Conservation (phyloP, 352 stramenopile genomes). For the Phytopythium boreale region DNA sequence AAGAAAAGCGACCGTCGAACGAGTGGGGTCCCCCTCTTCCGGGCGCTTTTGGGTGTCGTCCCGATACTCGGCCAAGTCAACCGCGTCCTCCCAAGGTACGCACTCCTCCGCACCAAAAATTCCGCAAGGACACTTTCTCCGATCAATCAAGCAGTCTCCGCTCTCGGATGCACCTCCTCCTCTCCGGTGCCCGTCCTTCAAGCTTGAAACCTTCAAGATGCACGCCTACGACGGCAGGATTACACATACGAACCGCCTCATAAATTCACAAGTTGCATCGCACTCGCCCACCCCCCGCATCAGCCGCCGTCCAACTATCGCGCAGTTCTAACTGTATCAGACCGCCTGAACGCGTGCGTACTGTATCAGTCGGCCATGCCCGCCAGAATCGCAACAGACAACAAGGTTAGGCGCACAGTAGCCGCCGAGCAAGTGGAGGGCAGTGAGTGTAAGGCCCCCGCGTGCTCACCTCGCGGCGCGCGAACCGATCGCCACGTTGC, state of each 20-base stretch:
- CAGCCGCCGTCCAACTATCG: not conserved
- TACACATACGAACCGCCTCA: not conserved
- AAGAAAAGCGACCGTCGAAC: not conserved
- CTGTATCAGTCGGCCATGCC: not conserved
- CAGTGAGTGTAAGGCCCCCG: not conserved
- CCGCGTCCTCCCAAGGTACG: too few species aligned
- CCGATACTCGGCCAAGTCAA: not conserved
- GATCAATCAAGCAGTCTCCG: not conserved
- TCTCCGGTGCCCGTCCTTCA: not conserved
- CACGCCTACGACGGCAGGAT: not conserved
- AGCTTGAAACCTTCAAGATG: not conserved
- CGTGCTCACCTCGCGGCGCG: not conserved
- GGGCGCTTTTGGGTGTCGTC: not conserved
- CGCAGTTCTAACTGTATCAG: too few species aligned
- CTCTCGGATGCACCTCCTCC: not conserved
- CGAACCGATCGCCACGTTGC: not conserved
- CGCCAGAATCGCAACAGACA: not conserved
- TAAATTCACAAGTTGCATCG: too few species aligned
- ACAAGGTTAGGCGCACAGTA: not conserved
- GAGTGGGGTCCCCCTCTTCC: not conserved
- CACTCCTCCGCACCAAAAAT: too few species aligned
- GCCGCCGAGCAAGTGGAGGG: not conserved
- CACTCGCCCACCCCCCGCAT: not conserved
- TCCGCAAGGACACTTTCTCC: too few species aligned
- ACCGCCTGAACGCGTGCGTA: not conserved